Evolutionary conservation across 768 basidiomycete genomes (phyloP).

Genomic region (Gautieria morchelliformis): DNA sequence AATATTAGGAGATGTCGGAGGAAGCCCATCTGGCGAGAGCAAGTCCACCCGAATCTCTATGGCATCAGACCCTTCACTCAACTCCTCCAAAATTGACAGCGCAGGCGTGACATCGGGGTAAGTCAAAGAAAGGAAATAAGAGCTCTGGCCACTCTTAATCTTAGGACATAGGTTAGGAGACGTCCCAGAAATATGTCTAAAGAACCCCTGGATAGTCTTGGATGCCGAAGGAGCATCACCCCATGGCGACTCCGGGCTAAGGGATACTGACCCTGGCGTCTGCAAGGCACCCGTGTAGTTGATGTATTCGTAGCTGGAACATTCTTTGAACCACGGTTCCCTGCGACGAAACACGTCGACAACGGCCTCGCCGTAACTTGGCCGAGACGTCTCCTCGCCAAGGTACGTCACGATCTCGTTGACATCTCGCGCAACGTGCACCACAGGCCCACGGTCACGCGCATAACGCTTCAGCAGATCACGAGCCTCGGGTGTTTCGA

Average conservation of each 20-base stretch:
- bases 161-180: constrained; percentile 55
- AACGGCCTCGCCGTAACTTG: constrained; percentile 82
- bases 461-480: constrained; percentile 61
- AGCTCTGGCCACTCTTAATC: constrained; percentile 45
- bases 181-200: constrained; percentile 74
- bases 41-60: constrained; percentile 93
- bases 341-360: constrained; percentile 77
- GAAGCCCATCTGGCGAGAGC: constrained; percentile 39
- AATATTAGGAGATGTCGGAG: constrained; percentile 39
- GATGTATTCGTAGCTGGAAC: constrained; percentile 73
- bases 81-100: constrained; percentile 54
- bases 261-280: background rate
- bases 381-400: constrained; percentile 62
- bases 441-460: constrained; percentile 55
- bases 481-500: constrained; percentile 74
- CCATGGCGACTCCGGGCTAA: constrained; percentile 5
- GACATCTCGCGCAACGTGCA: constrained; percentile 74
- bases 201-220: constrained; percentile 60
- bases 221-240: constrained; percentile 12
- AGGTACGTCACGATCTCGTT: constrained; percentile 79
- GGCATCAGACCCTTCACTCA: constrained; percentile 81
- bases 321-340: constrained; percentile 78
- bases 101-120: constrained; percentile 79
- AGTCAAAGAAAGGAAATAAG: constrained; percentile 88
- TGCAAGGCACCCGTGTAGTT: constrained; percentile 46